Base-by-base conservation (phyloP, 805 yeast species). In the Kodamaea neixiangensis region DNA sequence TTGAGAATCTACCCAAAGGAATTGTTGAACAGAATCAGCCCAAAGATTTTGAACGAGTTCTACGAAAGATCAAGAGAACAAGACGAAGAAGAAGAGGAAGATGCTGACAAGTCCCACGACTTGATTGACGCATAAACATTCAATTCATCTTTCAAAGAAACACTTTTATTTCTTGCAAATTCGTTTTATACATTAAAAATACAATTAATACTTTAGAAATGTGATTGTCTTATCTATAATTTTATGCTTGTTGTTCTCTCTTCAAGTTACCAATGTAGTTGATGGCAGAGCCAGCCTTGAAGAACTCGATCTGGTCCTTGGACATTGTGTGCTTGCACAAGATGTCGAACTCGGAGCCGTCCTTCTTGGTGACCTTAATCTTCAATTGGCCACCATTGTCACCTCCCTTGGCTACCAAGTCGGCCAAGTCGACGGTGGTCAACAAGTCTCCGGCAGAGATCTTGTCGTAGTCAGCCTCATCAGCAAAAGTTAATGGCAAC, bases 1-100 rank as follows among this genome's bases (percentile, higher is more conserved):
- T 81, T 94, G 72, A 91, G 99, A 82, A 94, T 94, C 72, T 94
- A 94, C 79, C 99, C 99, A 67, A 94, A 92, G 83, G 98, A 94
- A 76, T 80, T 94, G 88, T 85, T 94, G 68, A 94, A 94, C 81
- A 91, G 99, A 85, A 90, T 94, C 67, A 91, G 97, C 53, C 98
- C 98, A 71, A 94, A 94, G 85, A 90, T 94, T 63, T 78, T 94
- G 67, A 86, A 85, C 60, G 98, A 93, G 75, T 94, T 93, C 75
- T 94, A 94, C 75, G 98, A 93, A 65, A 83, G 97, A 74, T 85
- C 86, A 46, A 83, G 90, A 68, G 84, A 80, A 54, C 84, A 78
- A 58, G 81, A 75, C 14, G 77, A 75, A 14, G 85, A 67, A 29
- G 71, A 66, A 34, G 72, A 66, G 37, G 65, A 61, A 49, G 66